Evolutionary conservation across 345 rosid species (phyloP), one percentile per base, ranked within the genome.

Genomic region (Eucalyptus pauciflora): DNA sequence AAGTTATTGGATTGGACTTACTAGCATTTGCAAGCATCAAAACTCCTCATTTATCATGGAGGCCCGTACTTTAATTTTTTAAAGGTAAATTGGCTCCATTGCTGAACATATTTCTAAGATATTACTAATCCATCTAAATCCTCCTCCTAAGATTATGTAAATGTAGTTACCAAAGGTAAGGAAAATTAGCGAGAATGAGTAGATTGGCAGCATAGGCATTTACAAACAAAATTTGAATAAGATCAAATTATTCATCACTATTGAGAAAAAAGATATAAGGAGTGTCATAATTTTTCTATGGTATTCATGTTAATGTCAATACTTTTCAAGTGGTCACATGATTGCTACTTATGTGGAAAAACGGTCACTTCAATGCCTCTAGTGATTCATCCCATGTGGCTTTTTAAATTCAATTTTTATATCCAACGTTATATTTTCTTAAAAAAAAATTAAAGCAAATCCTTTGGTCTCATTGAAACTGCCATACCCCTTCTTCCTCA

Each of bases 221-320:
- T 17, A 17, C 43, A 33, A 22, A 33, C 24, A 69, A 69, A 31
- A 60, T 60, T 29, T 62, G 69, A 62, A 16, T 69, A 41, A 69
- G 12, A 69, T 33, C 80, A 69, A 31, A 69, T 69, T 69, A 18
- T 67, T 67, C 41, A 31, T 67, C 20, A 31, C 1, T 1, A 2
- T 16, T 31, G 37, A 67, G 43, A 69, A 69, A 69, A 69, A 52
- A 3, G 3, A 52, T 17, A 52, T 52, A 52, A 52, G 56, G 56
- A 52, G n/a, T 60, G n/a, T 25, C 4, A 76, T 20, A 76, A 20
- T 13, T 76, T 37, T 76, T 43, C 0, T 18, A 18, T 3, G 4
- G 2, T 18, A 20, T 1, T 76, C 27, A 76, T 5, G 10, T 69
- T 7, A 20, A 2, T 37, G 4, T 10, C 1, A 20, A 0, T 18